Conservation (phyloP, 345 rosid genomes). For the Gossypium stocksii region DNA sequence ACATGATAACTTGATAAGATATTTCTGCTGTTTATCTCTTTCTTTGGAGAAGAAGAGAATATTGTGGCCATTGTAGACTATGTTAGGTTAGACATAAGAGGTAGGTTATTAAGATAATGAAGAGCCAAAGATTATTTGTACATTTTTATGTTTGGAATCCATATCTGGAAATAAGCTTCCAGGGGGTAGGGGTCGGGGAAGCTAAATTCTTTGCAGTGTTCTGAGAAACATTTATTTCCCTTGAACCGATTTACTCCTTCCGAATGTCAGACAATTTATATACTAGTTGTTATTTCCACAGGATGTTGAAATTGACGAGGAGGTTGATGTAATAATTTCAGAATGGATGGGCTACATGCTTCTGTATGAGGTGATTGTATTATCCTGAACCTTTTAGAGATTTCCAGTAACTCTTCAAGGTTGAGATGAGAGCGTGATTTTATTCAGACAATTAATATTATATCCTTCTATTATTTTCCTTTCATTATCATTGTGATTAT, state of each 20-base stretch:
- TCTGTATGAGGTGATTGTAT: constrained; percentile 73
- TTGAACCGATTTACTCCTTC: constrained; percentile 8
- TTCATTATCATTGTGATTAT: constrained; percentile 11
- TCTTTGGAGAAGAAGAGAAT: not conserved
- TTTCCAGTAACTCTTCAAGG: not conserved
- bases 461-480: constrained; percentile 6
- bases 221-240: not conserved
- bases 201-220: not conserved
- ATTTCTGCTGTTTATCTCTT: not conserved
- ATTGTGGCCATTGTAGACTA: not conserved
- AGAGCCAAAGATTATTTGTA: not conserved
- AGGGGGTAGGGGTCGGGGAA: not conserved
- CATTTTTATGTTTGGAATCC: not conserved
- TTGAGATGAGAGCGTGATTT: constrained; percentile 1
- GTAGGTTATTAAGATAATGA: not conserved
- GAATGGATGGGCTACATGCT: constrained; percentile 99
- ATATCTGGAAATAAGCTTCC: not conserved
- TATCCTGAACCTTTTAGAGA: constrained; percentile 10
- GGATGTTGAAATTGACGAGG: constrained; percentile 95
- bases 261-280: constrained; percentile 5
- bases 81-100: not conserved
- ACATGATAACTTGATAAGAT: no score
- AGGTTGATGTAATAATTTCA: constrained; percentile 92
- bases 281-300: constrained; percentile 29
- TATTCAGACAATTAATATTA: not conserved